phyloP scores from a whole-genome alignment of 768 basidiomycete genomes.

The Leccinum disarticulatum region DNA sequence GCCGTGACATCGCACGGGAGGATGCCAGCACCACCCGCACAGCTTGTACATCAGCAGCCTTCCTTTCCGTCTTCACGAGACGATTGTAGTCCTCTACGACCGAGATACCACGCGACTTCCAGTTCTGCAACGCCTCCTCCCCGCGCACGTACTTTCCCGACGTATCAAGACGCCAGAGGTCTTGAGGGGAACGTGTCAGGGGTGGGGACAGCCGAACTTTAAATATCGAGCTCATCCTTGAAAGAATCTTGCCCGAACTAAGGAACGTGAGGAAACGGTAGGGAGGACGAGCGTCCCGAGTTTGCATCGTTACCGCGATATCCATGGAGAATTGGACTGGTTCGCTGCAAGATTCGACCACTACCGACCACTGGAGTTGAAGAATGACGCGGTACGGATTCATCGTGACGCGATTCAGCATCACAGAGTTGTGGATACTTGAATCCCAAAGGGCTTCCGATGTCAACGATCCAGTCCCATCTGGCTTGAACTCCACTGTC shows the following conservation, averaged over 20 bases:
- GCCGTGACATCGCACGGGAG: conserved; percentile 44
- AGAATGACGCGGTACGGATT: conserved; percentile 77
- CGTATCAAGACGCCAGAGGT: conserved; percentile 94
- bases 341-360: conserved; percentile 79
- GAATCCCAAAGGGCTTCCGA: conserved; percentile 90
- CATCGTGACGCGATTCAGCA: conserved; percentile 84
- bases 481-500: conserved; percentile 70
- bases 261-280: conserved; percentile 76
- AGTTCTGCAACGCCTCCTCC: conserved; percentile 77
- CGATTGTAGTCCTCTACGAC: conserved; percentile 85
- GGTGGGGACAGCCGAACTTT: conserved; percentile 78
- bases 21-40: conserved; percentile 73
- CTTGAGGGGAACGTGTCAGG: conserved; percentile 79
- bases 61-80: conserved; percentile 66
- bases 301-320: conserved; percentile 77
- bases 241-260: conserved; percentile 70
- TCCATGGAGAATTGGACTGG: conserved; percentile 91
- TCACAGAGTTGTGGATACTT: conserved; percentile 79
- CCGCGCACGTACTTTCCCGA: conserved; percentile 93
- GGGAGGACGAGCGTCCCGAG: conserved; percentile 83
- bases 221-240: conserved; percentile 84
- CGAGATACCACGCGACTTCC: conserved; percentile 87
- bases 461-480: conserved; percentile 74
- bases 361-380: conserved; percentile 74
- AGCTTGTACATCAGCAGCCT: conserved; percentile 88